Conservation (phyloP, 352 stramenopile genomes). For the Phytophthora sojae region DNA sequence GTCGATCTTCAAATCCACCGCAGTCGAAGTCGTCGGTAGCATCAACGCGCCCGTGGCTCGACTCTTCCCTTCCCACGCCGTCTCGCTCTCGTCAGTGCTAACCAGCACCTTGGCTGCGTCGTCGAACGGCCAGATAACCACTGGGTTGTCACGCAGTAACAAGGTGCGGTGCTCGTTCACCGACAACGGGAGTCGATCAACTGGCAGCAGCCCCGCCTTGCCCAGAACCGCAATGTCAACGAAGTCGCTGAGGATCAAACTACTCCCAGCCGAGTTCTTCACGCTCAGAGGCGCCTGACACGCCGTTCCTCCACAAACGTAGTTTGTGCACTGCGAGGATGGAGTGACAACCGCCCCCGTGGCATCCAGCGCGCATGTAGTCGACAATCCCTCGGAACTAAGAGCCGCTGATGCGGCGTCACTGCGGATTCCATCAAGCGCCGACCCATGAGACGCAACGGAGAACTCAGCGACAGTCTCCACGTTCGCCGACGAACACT, state of each 20-base stretch:
- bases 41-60: slow-evolving; percentile 17
- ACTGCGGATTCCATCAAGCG: slow-evolving; percentile 43
- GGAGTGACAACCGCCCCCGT: slow-evolving; percentile 13
- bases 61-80: slow-evolving; percentile 2
- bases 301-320: slow-evolving; percentile 37
- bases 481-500: slow-evolving; percentile 46
- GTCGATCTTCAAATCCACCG: slow-evolving; percentile 47
- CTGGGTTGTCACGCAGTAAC: slow-evolving; percentile 71
- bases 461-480: slow-evolving; percentile 46
- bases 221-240: slow-evolving; percentile 58
- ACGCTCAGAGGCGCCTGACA: slow-evolving; percentile 36
- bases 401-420: slow-evolving; percentile 20
- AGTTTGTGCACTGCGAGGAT: slow-evolving; percentile 33
- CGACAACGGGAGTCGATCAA: slow-evolving; percentile 52
- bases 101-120: slow-evolving; percentile 38
- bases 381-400: neutral
- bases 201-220: slow-evolving; percentile 47
- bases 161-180: slow-evolving; percentile 59
- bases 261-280: slow-evolving; percentile 16
- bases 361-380: slow-evolving; percentile 38
- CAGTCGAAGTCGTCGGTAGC: slow-evolving; percentile 12
- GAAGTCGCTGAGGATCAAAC: slow-evolving; percentile 61
- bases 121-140: slow-evolving; percentile 66
- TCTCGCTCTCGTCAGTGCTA: slow-evolving; percentile 9
- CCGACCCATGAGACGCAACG: slow-evolving; percentile 49